Evolutionary conservation across 768 basidiomycete genomes (phyloP).

Genomic region (Trametes villosa): DNA sequence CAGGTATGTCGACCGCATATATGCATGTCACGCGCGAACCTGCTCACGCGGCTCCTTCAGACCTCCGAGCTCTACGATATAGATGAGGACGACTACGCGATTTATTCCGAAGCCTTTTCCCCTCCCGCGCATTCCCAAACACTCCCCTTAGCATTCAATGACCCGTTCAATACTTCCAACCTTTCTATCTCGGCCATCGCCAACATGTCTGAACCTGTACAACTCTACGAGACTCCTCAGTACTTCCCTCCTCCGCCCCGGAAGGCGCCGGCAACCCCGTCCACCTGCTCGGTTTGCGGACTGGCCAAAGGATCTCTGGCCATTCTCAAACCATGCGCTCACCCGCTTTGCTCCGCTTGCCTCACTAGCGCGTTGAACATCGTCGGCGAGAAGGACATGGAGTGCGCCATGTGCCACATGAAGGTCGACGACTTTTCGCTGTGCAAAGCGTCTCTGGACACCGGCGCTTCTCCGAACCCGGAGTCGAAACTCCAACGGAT

Average conservation of each 20-base stretch:
- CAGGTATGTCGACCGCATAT: slow-evolving; percentile 39
- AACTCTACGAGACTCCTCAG: slow-evolving; percentile 37
- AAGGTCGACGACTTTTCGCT: slow-evolving; percentile 74
- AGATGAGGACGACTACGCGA: slow-evolving; percentile 69
- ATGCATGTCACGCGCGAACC: slow-evolving; percentile 5
- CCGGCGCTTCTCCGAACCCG: neutral
- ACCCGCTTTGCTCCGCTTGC: slow-evolving; percentile 79
- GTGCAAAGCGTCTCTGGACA: slow-evolving; percentile 25
- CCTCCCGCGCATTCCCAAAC: slow-evolving; percentile 37
- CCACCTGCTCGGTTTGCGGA: slow-evolving; percentile 69
- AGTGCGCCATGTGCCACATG: slow-evolving; percentile 77
- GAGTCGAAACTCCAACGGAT: slow-evolving; percentile 25
- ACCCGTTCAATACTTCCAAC: slow-evolving; percentile 45
- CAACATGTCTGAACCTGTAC: slow-evolving; percentile 38
- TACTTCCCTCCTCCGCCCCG: slow-evolving; percentile 33
- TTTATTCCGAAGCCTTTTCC: slow-evolving; percentile 44
- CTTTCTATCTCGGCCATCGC: slow-evolving; percentile 33
- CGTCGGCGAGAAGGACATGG: slow-evolving; percentile 88
- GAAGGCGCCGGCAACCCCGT: slow-evolving; percentile 33
- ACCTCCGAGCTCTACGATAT: slow-evolving; percentile 67
- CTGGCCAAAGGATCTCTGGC: slow-evolving; percentile 53
- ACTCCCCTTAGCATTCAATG: slow-evolving; percentile 43
- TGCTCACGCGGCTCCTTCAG: slow-evolving; percentile 35
- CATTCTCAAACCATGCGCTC: slow-evolving; percentile 73
- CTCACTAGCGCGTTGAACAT: slow-evolving; percentile 88